Evolutionary conservation across 1,284 basidiomycete genomes (phyloP).

Genomic region (Fomitopsis betulina): DNA sequence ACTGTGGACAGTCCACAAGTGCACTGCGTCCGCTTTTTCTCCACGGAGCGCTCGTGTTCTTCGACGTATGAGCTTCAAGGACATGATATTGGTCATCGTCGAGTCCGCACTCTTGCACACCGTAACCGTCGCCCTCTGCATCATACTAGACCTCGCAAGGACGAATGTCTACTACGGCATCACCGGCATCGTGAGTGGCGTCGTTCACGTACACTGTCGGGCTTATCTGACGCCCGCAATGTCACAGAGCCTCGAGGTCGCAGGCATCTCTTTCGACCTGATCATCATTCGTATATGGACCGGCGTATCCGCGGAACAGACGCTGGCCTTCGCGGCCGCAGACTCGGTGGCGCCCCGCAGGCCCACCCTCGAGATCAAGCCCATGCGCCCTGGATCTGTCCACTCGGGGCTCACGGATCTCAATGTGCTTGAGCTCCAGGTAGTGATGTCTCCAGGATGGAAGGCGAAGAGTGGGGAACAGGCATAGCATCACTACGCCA

Average conservation of each 20-base stretch:
- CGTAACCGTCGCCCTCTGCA: slow-evolving; percentile 28
- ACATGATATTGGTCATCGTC: slow-evolving; percentile 27
- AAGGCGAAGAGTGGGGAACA: too few species aligned
- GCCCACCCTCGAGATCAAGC: too few species aligned
- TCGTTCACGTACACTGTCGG: background rate
- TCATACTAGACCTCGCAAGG: slow-evolving; percentile 28
- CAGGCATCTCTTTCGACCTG: background rate
- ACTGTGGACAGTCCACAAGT: slow-evolving; percentile 24
- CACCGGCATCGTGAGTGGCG: background rate
- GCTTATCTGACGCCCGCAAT: background rate
- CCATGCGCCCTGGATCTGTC: too few species aligned
- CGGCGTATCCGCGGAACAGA: background rate
- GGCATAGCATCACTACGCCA: too few species aligned
- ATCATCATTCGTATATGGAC: background rate
- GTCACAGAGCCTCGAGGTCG: background rate
- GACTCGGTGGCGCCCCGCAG: background rate
- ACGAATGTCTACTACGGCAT: slow-evolving; percentile 29
- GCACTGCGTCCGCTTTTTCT: background rate
- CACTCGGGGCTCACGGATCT: too few species aligned
- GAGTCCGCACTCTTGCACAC: slow-evolving; percentile 38
- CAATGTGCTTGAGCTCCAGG: too few species aligned
- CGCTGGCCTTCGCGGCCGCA: background rate
- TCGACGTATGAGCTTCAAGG: background rate
- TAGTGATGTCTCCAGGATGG: too few species aligned
- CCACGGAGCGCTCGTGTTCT: background rate